These are phyloP conservation scores for Phialocephala subalpina DNA, from an alignment of 2,329 filamentous ascomycete genomes.

Conservation along the genomic window DNA sequence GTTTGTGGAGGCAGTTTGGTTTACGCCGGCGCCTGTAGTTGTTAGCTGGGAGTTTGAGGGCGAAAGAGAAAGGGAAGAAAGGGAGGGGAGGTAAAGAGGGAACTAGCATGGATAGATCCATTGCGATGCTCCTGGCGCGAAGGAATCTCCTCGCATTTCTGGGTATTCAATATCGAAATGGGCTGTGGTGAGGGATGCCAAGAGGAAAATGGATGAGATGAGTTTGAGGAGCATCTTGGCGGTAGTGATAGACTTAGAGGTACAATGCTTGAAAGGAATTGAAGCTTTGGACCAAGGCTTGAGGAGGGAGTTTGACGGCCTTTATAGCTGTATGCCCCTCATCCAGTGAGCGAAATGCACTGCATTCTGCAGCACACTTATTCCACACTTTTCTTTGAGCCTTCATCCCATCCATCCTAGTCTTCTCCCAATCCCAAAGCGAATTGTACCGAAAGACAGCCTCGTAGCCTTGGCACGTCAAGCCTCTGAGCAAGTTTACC, in stretches of 20 bases:
- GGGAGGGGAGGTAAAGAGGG: constrained; percentile 30
- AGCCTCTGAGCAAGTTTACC: not conserved
- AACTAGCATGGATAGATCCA: constrained; percentile 47
- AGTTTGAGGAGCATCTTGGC: constrained; percentile 13
- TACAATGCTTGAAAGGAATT: not conserved
- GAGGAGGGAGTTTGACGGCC: not conserved
- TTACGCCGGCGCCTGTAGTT: no score
- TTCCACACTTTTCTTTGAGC: not conserved
- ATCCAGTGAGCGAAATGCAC: not conserved
- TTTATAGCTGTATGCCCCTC: constrained; percentile 9
- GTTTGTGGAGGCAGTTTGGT: constrained; percentile 46
- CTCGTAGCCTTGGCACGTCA: not conserved
- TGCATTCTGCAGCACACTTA: no score
- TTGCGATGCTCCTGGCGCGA: constrained; percentile 43
- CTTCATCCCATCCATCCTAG: not conserved
- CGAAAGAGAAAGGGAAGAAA: no score
- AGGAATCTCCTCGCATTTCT: constrained; percentile 55
- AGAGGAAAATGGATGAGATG: constrained; percentile 31
- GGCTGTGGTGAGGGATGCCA: constrained; percentile 54
- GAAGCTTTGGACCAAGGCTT: not conserved
- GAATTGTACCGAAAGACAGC: not conserved
- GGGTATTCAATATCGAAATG: constrained; percentile 65
- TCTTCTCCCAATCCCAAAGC: not conserved
- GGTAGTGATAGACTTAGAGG: not conserved
- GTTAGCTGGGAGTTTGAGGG: no score